These are phyloP conservation scores for Hypholoma sublateritium DNA, from an alignment of 768 basidiomycete genomes.

Conservation along the genomic window DNA sequence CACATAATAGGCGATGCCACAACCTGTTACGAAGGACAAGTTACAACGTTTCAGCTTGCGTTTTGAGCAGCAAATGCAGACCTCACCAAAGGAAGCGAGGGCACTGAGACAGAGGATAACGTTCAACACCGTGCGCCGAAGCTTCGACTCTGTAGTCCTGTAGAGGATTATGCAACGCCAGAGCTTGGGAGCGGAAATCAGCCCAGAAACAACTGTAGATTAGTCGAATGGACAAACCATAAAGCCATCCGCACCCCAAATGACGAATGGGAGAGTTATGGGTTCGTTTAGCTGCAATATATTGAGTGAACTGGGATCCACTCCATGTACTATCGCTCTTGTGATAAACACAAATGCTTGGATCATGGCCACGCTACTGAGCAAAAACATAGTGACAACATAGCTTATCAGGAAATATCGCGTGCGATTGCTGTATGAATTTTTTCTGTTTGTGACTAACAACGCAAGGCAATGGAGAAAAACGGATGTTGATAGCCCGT, in stretches of 20 bases:
- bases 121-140: background rate
- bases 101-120: background rate
- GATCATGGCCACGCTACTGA: background rate
- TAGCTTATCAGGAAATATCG: background rate
- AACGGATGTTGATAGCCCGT: background rate
- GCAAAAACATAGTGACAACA: background rate
- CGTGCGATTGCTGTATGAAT: background rate
- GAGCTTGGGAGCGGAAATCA: background rate
- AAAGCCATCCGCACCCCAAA: conserved; percentile 1
- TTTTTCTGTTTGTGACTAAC: background rate
- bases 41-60: background rate
- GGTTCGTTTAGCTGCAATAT: background rate
- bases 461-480: background rate
- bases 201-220: background rate
- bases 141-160: background rate
- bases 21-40: background rate
- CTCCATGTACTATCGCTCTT: background rate
- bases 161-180: conserved; percentile 1
- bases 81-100: background rate
- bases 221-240: background rate
- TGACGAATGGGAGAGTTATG: background rate
- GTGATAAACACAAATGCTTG: conserved; percentile 1
- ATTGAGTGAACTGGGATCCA: background rate
- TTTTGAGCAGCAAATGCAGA: background rate
- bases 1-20: background rate